Evolutionary conservation across 306 rosid genomes (phyloP), one percentile per base, ranked within the genome.

Genomic region (Begonia fuchsioides): DNA sequence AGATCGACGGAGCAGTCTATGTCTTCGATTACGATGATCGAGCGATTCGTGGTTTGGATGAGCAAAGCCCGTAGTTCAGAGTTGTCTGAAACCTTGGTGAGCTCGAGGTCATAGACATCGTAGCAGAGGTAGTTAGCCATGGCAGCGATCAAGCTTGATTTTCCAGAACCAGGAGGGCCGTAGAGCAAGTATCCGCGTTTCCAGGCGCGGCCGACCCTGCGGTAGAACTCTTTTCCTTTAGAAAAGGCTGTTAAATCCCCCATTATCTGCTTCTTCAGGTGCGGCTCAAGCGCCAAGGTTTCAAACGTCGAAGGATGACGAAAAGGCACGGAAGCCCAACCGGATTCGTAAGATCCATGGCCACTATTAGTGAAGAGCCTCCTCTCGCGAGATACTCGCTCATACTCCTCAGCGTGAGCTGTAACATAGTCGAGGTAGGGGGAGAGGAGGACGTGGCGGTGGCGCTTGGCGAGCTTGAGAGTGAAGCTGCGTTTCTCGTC

Each of bases 101-200:
- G 62, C 48, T 86, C 96, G 55, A 86, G 73, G 13, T 86, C 94
- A 38, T 79, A 86, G 8, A 86, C 93, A 55, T 86, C 96, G 51
- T 86, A 86, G 47, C 94, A 86, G 53, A 86, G 82, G 41, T 69
- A 76, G 52, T 86, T 86, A 14, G 93, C 93, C 79, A 86, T 86
- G 12, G 96, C 94, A 0, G 94, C 94, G 10, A 86, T 86, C 47
- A 86, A 62, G 56, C 94, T 82, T 3, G 96, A 86, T 60, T 86
- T 86, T 8, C 96, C 96, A 10, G 96, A 70, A 6, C 96, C 96
- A 0, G 96, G 96, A 3, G 82, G 94, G 1, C 96, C 96, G 17
- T 86, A 66, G 1, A 86, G 81, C 50, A 82, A 56, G 55, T 86
- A 86, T 8, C 96, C 96, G 1, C 94, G 79, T 12, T 86, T 86